Percentiles rank a stretch among this genome's conserved stretches.
These are phyloP conservation scores for Endothia cerciana DNA, from an alignment of 2,329 filamentous ascomycete genomes.

Conservation along the genomic window DNA sequence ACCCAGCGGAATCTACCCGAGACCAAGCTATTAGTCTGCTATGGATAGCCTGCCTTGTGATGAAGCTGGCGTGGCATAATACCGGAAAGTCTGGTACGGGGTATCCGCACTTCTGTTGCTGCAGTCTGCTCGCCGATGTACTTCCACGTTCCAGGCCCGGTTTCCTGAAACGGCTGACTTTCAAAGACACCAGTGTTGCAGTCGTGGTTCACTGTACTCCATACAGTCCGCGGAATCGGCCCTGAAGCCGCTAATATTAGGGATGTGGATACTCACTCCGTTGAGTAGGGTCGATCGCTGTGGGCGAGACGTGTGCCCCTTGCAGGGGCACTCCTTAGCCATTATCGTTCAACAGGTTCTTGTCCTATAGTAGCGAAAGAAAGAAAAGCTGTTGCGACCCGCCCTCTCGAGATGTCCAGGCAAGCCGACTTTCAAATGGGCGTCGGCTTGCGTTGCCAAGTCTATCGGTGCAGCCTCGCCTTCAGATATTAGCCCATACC, in stretches of 20 bases:
- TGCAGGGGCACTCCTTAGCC: constrained; percentile 5
- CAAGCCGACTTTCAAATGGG: background rate
- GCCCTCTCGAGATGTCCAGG: background rate
- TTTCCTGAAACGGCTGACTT: constrained; percentile 2
- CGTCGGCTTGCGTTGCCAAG: background rate
- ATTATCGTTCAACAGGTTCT: background rate
- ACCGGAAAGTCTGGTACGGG: background rate
- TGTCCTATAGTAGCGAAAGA: background rate
- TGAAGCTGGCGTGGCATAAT: background rate
- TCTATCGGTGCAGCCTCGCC: background rate
- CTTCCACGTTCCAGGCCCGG: background rate
- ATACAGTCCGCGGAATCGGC: background rate
- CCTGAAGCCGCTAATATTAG: constrained; percentile 1
- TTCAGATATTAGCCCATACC: background rate
- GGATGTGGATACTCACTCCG: constrained; percentile 13
- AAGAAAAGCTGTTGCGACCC: background rate
- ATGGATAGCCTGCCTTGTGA: background rate
- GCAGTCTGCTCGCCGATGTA: background rate
- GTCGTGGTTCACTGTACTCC: background rate
- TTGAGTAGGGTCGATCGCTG: constrained; percentile 15
- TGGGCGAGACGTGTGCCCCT: constrained; percentile 14
- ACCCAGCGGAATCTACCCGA: background rate
- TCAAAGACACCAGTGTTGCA: background rate
- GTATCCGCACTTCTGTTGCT: background rate
- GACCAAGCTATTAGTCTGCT: background rate